phyloP scores from a whole-genome alignment of 768 basidiomycete genomes.

The Kwoniella dendrophila region DNA sequence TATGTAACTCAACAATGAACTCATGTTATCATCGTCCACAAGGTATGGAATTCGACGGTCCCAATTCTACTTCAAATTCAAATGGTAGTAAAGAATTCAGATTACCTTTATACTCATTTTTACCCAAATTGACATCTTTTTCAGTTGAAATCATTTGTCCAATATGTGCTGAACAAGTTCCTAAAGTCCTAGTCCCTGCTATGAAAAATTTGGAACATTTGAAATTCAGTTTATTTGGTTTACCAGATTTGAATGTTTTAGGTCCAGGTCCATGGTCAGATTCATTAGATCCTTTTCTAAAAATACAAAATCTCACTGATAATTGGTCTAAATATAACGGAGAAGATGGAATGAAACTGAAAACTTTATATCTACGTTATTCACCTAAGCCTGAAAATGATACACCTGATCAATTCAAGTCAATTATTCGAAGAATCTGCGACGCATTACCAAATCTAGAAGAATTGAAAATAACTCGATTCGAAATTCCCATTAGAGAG shows the following conservation, averaged over 20 bases:
- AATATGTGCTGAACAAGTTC: not conserved
- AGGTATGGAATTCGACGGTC: not conserved
- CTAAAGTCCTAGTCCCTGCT: not conserved
- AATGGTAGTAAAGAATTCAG: too few species aligned
- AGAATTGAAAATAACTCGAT: too few species aligned
- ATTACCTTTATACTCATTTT: constrained; percentile 3
- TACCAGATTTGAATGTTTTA: not conserved
- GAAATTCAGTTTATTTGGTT: not conserved
- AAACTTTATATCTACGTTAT: not conserved
- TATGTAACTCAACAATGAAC: not conserved
- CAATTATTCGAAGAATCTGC: not conserved
- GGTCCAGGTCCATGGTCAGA: not conserved
- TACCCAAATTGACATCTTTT: not conserved
- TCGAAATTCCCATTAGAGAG: too few species aligned
- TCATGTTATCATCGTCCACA: not conserved
- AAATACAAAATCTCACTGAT: not conserved
- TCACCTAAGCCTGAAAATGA: not conserved
- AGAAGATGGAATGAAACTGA: not conserved
- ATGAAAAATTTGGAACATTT: not conserved
- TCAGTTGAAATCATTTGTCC: not conserved
- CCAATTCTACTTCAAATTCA: not conserved
- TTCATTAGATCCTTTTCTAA: not conserved
- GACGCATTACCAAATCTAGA: not conserved
- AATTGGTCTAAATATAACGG: not conserved
- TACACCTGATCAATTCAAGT: not conserved